Percentiles rank a stretch among this genome's conserved stretches.
Conservation (phyloP, 2,329 filamentous ascomycete genomes). For the Neonectria neomacrospora region DNA sequence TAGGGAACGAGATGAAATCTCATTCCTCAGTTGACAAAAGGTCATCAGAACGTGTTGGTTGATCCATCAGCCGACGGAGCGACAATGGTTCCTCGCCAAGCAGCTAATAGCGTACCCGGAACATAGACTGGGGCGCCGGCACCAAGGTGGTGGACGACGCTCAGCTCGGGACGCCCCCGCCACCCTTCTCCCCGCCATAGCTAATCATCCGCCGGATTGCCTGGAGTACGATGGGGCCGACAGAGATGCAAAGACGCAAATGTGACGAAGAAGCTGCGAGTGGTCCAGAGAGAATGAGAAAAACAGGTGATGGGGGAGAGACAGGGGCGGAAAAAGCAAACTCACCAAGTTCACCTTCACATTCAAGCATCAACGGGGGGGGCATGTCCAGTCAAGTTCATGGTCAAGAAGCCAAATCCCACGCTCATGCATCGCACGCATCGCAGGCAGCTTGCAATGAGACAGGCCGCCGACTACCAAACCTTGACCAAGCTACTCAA, state of each 20-base stretch:
- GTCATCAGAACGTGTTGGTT: constrained; percentile 10
- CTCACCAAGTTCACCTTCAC: background rate
- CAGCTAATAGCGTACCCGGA: constrained; percentile 13
- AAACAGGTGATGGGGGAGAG: background rate
- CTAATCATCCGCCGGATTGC: background rate
- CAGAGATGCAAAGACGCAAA: background rate
- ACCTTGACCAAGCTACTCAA: constrained; percentile 4
- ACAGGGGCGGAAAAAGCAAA: background rate
- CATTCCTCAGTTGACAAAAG: constrained; percentile 13
- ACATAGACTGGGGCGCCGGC: constrained; percentile 6
- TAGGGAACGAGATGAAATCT: constrained; percentile 12
- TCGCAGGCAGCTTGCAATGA: background rate
- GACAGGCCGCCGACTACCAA: background rate
- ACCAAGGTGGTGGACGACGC: background rate
- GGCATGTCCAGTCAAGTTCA: background rate
- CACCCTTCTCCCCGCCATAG: background rate
- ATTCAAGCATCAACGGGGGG: background rate
- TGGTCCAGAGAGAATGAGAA: background rate
- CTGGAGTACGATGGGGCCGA: background rate
- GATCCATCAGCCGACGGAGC: constrained; percentile 12
- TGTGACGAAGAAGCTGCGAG: background rate
- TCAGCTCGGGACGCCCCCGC: constrained; percentile 13
- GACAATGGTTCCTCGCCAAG: constrained; percentile 13
- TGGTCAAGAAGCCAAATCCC: background rate
- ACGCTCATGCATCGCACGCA: background rate